A percentile compares a stretch with the other conserved stretches of the same genome.
Conservation (phyloP, 345 rosid species). For the Hirschfeldia incana region DNA sequence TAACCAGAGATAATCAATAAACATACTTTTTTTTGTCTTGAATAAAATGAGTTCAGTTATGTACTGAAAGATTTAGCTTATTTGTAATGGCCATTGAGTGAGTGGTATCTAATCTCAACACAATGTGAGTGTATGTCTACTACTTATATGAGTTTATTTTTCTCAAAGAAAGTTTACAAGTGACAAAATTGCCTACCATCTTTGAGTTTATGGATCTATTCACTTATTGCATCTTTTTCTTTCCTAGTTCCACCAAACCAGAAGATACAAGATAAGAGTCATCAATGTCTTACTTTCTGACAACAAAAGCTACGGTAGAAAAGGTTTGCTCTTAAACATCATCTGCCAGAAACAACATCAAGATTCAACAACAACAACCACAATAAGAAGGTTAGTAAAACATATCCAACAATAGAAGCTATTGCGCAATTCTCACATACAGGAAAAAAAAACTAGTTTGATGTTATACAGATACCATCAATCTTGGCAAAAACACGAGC, state of each 20-base stretch:
- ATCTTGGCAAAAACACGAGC: not conserved
- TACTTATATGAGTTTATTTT: not conserved
- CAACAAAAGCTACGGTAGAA: not conserved
- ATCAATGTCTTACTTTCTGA: not conserved
- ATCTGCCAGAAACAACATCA: constrained; percentile 43
- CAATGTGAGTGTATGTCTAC: not conserved
- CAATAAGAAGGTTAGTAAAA: not conserved
- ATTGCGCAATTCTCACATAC: not conserved
- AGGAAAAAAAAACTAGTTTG: not conserved
- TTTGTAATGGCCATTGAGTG: not conserved
- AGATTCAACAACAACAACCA: constrained; percentile 11
- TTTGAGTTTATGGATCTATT: constrained; percentile 31
- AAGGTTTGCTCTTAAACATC: constrained; percentile 58
- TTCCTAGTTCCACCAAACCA: constrained; percentile 17
- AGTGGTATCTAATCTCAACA: not conserved
- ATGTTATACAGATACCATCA: not conserved
- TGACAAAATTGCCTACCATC: constrained; percentile 30
- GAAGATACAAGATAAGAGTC: not conserved
- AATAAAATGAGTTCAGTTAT: constrained; percentile 27
- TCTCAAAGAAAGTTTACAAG: not conserved
- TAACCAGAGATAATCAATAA: not conserved
- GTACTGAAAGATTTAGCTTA: not conserved
- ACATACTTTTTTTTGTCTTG: not conserved
- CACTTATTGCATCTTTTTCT: constrained; percentile 28
- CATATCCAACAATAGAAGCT: not conserved